Conservation (phyloP, 192 early-diverging fungal species). For the Fimicolochytrium jonesii region DNA sequence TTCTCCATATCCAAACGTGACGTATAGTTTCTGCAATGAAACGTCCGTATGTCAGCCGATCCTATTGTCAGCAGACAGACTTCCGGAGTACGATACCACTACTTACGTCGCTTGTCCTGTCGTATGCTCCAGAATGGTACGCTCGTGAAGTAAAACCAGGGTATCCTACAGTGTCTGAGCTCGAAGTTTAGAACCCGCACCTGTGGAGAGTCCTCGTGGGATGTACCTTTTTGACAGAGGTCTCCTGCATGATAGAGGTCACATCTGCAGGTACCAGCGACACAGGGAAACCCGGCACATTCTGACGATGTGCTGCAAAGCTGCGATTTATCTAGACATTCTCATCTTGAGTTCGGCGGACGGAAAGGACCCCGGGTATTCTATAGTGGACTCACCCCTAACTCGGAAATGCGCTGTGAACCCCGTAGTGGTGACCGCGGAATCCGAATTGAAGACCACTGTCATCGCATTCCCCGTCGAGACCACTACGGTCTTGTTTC, state of each 20-base stretch:
- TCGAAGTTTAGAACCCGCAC: too few relatives aligned
- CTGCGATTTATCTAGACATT: too few relatives aligned
- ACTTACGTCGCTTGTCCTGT: constrained; percentile 20
- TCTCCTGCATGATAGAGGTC: constrained; percentile 13
- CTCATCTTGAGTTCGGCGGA: too few relatives aligned
- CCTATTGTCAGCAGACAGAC: too few relatives aligned
- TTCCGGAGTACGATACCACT: too few relatives aligned
- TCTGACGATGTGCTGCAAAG: constrained; percentile 8
- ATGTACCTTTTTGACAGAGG: too few relatives aligned
- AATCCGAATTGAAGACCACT: constrained; percentile 24
- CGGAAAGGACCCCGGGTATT: too few relatives aligned
- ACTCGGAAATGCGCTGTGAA: constrained; percentile 28
- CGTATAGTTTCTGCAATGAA: not conserved
- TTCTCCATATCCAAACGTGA: not conserved
- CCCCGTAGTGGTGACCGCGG: constrained; percentile 14
- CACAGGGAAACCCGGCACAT: constrained; percentile 21
- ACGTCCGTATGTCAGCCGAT: not conserved
- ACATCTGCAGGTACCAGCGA: constrained; percentile 21
- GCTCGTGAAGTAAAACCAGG: constrained; percentile 16
- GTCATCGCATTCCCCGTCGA: constrained; percentile 20
- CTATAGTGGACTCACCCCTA: constrained; percentile 20
- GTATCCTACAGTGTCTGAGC: constrained; percentile 9
- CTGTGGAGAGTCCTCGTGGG: too few relatives aligned
- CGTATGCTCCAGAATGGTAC: constrained; percentile 29
- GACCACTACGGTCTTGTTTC: constrained; percentile 1